Percentiles rank a stretch among this genome's conserved stretches.
Evolutionary conservation across 139 green algal species (phyloP).

Genomic region (Chlorella sorokiniana): DNA sequence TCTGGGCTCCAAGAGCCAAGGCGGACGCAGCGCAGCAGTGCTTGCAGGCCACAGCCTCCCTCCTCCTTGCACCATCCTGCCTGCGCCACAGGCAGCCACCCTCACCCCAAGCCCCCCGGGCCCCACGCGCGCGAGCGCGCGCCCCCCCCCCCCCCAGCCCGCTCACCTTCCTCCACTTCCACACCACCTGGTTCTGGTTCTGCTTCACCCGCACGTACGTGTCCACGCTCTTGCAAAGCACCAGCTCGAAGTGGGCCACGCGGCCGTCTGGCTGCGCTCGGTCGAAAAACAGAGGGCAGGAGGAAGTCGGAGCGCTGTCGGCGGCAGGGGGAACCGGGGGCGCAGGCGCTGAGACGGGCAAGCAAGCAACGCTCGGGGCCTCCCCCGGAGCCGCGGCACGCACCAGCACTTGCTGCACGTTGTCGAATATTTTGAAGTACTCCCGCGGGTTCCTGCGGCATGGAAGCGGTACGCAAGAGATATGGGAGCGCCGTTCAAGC

Average conservation of each 20-base stretch:
- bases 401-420: constrained; percentile 31
- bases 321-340: not conserved
- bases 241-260: constrained; percentile 63
- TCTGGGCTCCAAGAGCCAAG: too few relatives aligned
- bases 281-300: not conserved
- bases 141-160: not conserved
- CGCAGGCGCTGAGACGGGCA: too few relatives aligned
- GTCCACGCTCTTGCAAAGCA: constrained; percentile 76
- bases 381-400: not conserved
- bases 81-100: too few relatives aligned
- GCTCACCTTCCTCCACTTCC: constrained; percentile 51
- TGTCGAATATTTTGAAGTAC: constrained; percentile 83
- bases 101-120: too few relatives aligned
- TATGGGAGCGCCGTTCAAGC: not conserved
- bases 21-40: too few relatives aligned
- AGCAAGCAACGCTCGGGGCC: too few relatives aligned
- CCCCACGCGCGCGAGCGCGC: too few relatives aligned
- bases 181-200: constrained; percentile 85
- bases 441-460: constrained; percentile 65
- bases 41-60: too few relatives aligned
- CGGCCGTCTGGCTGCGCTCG: constrained; percentile 46
- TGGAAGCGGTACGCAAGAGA: not conserved
- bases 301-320: not conserved
- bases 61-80: too few relatives aligned
- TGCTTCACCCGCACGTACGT: constrained; percentile 85